Evolutionary conservation across 257 asterid species (phyloP).

Genomic region (Solanum chilense): DNA sequence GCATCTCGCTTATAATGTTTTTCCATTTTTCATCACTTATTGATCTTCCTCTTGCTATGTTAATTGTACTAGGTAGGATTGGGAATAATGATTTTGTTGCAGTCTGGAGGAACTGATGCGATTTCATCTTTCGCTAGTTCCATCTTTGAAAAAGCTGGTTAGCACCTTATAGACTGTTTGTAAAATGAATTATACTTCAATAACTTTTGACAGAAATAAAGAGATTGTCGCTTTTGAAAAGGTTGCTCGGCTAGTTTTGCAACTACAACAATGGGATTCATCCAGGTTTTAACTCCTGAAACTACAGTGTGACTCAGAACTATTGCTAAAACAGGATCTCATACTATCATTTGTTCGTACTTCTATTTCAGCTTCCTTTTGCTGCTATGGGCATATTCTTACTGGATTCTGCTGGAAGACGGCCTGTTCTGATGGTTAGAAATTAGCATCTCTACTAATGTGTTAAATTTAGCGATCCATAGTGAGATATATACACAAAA

Average conservation of each 20-base stretch:
- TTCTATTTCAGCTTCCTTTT: slow-evolving; percentile 17
- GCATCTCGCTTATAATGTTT: neutral
- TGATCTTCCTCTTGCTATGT: neutral
- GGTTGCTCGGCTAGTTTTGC: slow-evolving; percentile 15
- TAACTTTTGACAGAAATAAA: neutral
- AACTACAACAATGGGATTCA: slow-evolving; percentile 9
- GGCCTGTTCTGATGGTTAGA: slow-evolving; percentile 24
- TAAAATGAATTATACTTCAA: neutral
- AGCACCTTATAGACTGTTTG: neutral
- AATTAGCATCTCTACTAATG: neutral
- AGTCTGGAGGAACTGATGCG: slow-evolving; percentile 25
- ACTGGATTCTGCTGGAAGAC: slow-evolving; percentile 19
- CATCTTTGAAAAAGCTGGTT: slow-evolving; percentile 22
- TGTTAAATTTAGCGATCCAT: neutral
- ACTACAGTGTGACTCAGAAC: neutral
- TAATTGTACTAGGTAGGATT: slow-evolving; percentile 13
- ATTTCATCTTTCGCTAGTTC: slow-evolving; percentile 20
- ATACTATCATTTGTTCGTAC: neutral
- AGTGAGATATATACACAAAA: neutral
- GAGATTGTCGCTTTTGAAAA: neutral
- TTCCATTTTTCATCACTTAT: neutral
- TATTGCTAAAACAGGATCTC: neutral
- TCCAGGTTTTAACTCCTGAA: slow-evolving; percentile 15
- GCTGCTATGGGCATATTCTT: slow-evolving; percentile 12
- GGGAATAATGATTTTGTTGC: slow-evolving; percentile 19